Evolutionary conservation across 768 basidiomycete genomes (phyloP), one percentile per base, ranked within the genome.

Genomic region (Sporobolomyces pararoseus): DNA sequence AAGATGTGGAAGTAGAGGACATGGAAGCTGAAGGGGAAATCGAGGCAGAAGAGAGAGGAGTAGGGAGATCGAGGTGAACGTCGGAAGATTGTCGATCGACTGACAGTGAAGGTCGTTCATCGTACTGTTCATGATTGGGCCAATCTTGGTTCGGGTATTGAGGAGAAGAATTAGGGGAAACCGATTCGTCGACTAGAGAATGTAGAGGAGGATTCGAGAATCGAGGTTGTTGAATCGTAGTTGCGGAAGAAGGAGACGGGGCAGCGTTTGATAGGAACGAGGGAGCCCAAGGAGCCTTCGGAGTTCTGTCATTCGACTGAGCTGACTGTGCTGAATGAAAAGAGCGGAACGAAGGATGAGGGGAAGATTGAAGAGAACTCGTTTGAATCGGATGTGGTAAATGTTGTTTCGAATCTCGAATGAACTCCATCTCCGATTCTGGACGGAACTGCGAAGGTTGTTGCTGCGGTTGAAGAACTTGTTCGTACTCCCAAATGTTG

Each of bases 271-370:
- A 21, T 25, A 61, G 25, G 59, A 61, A 61, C 2, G 59, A 47
- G n/a, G 59, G 59, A 23, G 46, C 32, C 59, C 59, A 61, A 27
- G 59, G 31, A 10, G 59, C 59, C 25, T 61, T 47, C 12, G 59
- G 59, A 16, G 59, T 61, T 49, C n/a, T 9, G 19, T 61, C 59
- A 46, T 10, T 47, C 46, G 21, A 47, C 10, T 47, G 46, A 13
- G 39, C 39, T 42, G 59, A 61, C 10, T 32, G 32, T 9, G 31
- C 25, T 14, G 44, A 61, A 21, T 14, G 10, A 44, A 60, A 46
- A 12, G 42, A 60, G 2, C 59, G 59, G 59, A 61, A 49, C 12
- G 59, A 49, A 6, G 58, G 58, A 34, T 59, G 58, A 42, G 58
- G 58, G 31, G 44, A 61, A 34, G 59, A 49, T 19, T 49, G 59